phyloP scores from a whole-genome alignment of 345 rosid genomes.

The Euphorbia tirucalli region DNA sequence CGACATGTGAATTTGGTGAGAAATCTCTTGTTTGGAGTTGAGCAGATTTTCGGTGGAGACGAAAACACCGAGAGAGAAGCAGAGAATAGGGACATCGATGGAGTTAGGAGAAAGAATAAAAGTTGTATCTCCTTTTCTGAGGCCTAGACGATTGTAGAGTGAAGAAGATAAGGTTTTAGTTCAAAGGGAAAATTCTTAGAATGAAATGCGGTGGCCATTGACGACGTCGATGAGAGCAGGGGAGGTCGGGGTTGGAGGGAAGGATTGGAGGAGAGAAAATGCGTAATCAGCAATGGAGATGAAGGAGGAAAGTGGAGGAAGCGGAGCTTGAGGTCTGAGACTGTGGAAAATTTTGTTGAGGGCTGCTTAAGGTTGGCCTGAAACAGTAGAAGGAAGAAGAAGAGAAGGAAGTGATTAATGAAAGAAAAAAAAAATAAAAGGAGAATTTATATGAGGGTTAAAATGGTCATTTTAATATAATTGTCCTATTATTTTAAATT shows the following conservation, averaged over 20 bases:
- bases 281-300: conserved; percentile 38
- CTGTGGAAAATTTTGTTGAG: conserved; percentile 39
- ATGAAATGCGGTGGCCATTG: no score
- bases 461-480: no score
- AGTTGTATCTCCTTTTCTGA: conserved; percentile 46
- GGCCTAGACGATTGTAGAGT: conserved; percentile 29
- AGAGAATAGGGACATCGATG: conserved; percentile 45
- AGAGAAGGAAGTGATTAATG: no score
- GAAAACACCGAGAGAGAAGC: conserved; percentile 52
- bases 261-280: conserved; percentile 39
- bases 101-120: conserved; percentile 46
- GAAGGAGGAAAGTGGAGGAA: conserved; percentile 31
- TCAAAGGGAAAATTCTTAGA: no score
- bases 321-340: conserved; percentile 35
- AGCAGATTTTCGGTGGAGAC: conserved; percentile 50
- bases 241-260: conserved; percentile 42
- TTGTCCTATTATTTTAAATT: no score
- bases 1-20: no score
- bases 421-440: no score
- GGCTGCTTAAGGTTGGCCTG: no score
- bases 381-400: no score
- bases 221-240: no score
- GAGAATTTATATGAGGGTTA: no score
- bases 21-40: no score
- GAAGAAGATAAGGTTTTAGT: conserved; percentile 31